Base-by-base conservation (phyloP, 2,329 filamentous ascomycete species). In the Pseudocercospora macadamiae region DNA sequence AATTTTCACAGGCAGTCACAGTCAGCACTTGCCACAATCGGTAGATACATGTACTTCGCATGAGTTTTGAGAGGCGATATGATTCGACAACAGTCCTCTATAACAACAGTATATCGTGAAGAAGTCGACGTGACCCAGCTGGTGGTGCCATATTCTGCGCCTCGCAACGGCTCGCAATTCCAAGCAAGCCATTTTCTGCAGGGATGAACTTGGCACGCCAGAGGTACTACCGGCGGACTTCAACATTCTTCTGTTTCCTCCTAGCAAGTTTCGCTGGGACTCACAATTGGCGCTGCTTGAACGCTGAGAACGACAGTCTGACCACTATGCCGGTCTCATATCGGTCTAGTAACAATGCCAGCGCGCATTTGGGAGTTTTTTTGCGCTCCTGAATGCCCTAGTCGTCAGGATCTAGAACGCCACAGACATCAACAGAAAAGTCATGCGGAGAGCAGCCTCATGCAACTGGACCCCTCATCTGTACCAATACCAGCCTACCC, bases 231-330 rank as follows among this genome's bases (percentile, higher is more conserved):
- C n/a, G n/a, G n/a, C n/a, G n/a, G n/a, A n/a, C n/a, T n/a, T n/a
- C n/a, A n/a, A n/a, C n/a, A 18, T 34, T 23, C 48, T n/a, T 36
- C 4, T 14, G 16, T 36, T 34, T 23, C 28, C 30, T n/a, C 48
- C 48, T 28, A 51, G 21, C 48, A 34, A 36, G 30, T 19, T 44
- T 28, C 14, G 48, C 49, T 57, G 55, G 55, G 48, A 44, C 19
- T 25, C 28, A 52, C 48, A 51, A 14, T 49, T 30, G 28, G 19
- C 19, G 37, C 39, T 54, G 45, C 51, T 26, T 48, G 25, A 36
- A 53, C 34, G 56, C 56, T 59, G 56, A 19, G 51, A 59, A 59
- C 56, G 51, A 39, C 32, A 53, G 25, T 49, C 48, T 36, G 25
- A 54, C 51, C 56, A 59, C 56, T 39, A 54, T 59, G 56, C 32